Base-by-base conservation (phyloP, 2,329 filamentous ascomycete genomes). In the Hymenoscyphus repandus region DNA sequence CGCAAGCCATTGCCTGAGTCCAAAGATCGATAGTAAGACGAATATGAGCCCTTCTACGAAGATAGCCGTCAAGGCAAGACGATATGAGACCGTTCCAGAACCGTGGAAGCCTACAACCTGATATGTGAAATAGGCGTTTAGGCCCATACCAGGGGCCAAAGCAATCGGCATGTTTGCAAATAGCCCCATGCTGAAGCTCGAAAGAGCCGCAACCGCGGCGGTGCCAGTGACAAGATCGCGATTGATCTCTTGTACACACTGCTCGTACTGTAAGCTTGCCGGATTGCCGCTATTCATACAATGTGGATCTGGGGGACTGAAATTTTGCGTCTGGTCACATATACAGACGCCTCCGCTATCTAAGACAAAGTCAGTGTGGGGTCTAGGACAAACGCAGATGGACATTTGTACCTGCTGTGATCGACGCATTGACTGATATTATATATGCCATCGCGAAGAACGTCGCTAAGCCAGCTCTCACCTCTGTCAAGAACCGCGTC, bases 1-100 rank as follows among this genome's bases (percentile, higher is more conserved):
- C 15, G 90, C 90, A 22, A 95, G 80, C 89, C 89, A 95, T 67
- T 95, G 90, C 12, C 90, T 85, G 72, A 95, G 78, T 34, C 90
- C 90, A 47, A 91, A 75, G 33, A 95, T 66, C 1, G 90, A 90
- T 37, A 95, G 77, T 1, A 73, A 86, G 45, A 95, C 80, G 70
- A 95, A 95, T 55, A 95, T 83, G 67, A 87, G 88, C 34, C 90
- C 90, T 68, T 95, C 90, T 12, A 93, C 85, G 65, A 95, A 95
- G 58, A 93, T 90, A 48, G 90, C 89, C 3, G 89, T 93, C 34
- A 95, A 72, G 32, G 90, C 90, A 38, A 91, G 77, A 47, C 78
- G 68, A 65, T 88, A 95, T 1, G 88, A 82, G 7, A 95, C 83
- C 33, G 77, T 74, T 2, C 88, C 88, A 18, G 74, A 78, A 39